Conservation (phyloP, 2,329 filamentous ascomycete species). For the Thielaviopsis ethacetica region DNA sequence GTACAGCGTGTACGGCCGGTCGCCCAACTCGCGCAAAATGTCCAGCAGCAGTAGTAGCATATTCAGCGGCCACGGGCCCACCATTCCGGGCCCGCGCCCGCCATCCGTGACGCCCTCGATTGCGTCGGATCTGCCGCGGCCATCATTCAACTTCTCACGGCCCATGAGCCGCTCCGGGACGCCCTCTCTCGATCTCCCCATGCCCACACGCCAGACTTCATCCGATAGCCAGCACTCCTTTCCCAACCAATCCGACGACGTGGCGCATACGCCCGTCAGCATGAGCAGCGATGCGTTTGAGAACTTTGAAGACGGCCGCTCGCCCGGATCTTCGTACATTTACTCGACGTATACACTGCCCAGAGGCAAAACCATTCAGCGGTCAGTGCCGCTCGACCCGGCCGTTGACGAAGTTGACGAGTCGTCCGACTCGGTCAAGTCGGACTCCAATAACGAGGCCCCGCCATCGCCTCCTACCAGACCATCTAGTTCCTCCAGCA, state of each 20-base stretch:
- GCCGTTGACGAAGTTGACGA: conserved; percentile 36
- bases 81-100: conserved; percentile 43
- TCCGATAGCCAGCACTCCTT: conserved; percentile 40
- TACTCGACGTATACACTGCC: conserved; percentile 77
- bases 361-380: conserved; percentile 61
- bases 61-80: conserved; percentile 16
- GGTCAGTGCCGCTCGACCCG: conserved; percentile 42
- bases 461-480: conserved; percentile 46
- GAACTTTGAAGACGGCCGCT: conserved; percentile 21
- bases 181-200: conserved; percentile 31
- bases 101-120: conserved; percentile 52
- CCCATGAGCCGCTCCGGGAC: conserved; percentile 63
- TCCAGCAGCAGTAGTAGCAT: conserved; percentile 50
- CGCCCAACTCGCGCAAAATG: conserved; percentile 53
- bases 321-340: conserved; percentile 53
- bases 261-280: conserved; percentile 52
- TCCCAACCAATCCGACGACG: conserved; percentile 41
- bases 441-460: conserved; percentile 22
- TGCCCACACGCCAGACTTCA: conserved; percentile 44
- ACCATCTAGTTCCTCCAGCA: conserved; percentile 38
- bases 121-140: conserved; percentile 61
- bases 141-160: conserved; percentile 85
- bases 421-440: conserved; percentile 7
- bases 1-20: conserved; percentile 38
- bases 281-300: conserved; percentile 55